Evolutionary conservation across 768 basidiomycete genomes (phyloP), one percentile per base, ranked within the genome.

Genomic region (Pisolithus albus): DNA sequence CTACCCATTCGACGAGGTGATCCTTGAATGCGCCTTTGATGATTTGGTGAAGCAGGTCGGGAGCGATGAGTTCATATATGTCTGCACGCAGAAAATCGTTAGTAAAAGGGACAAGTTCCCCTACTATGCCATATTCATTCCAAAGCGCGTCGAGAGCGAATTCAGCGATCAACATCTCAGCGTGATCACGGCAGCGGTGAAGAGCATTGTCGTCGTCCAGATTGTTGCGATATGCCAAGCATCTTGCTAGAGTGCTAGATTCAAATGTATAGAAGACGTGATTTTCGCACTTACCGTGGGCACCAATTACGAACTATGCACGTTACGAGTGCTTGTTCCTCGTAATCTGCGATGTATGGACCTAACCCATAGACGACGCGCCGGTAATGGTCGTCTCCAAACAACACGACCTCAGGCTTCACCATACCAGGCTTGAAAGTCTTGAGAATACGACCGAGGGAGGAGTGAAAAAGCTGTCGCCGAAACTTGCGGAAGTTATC

Each of bases 1-100:
- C 50, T 0, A 71, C 57, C 71, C 71, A 72, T 0, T 55, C 49
- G 0, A 73, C 64, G 0, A 72, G 50, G 37, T 72, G 68, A 34
- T 73, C 70, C 18, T 71, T 66, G 57, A 70, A 72, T 1, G 56
- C 53, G 0, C 69, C 68, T 38, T 68, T 71, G 46, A 68, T 57
- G 0, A 69, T 11, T 47, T 70, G 67, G 54, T 68, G 68, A 1
- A 71, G 58, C 0, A 71, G 52, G 32, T 70, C 65, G 1, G 59
- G 57, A 2, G 64, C 28, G 0, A 70, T 41, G 0, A 70, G 56
- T 34, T 68, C 55, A 46, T 64, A 56, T 7, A 72, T 72, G 21
- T 72, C 59, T 0, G 70, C 64, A 19, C 51, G 56, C 0, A 67
- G 67, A 34, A 70, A 70, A 8, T 59, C 36, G n/a, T 42, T 32